Base-by-base conservation (phyloP, 305 asterid species). In the Nicotiana rustica region DNA sequence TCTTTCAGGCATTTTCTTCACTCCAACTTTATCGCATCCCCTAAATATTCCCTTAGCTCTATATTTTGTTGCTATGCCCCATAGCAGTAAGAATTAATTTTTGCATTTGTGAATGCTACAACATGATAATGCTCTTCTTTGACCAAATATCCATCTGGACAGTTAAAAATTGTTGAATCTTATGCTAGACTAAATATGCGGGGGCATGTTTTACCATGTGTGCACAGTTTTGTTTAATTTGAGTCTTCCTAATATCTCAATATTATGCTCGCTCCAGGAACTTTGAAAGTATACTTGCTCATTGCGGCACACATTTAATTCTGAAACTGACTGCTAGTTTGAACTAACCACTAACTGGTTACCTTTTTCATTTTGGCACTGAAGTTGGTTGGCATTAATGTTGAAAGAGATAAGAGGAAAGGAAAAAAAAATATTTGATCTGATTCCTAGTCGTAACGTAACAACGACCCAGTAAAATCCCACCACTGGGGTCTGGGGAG, bases 181-280 rank as follows among this genome's bases (percentile, higher is more conserved):
- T 64, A 64, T 64, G 69, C 4, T 64, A 29, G 69, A 10, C 3
- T 13, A 9, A 64, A 25, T 0, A 10, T 12, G n/a, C 1, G 1
- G n/a, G 12, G 69, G 38, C 38, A 64, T 12, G 0, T 29, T 64
- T 25, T 64, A 25, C 36, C 68, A 64, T 25, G 36, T 25, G 4
- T 64, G 3, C 10, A 10, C 68, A 64, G 1, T 21, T 64, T 64
- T 64, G 68, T 21, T 19, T 71, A 71, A 2, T 44, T 71, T 71
- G 60, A 71, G 18, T 71, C 61, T 10, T 71, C 60, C 60, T n/a
- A 31, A 38, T 4, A 69, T n/a, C 59, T 69, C 77, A 69, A 69
- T 69, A 10, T 19, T 44, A 71, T 71, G 36, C 36, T 41, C 47
- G 36, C 7, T 71, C 13, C 18, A 49, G 3, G 61, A 19, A 71